phyloP scores from a whole-genome alignment of 768 basidiomycete species.

The Amanita brunnescens region DNA sequence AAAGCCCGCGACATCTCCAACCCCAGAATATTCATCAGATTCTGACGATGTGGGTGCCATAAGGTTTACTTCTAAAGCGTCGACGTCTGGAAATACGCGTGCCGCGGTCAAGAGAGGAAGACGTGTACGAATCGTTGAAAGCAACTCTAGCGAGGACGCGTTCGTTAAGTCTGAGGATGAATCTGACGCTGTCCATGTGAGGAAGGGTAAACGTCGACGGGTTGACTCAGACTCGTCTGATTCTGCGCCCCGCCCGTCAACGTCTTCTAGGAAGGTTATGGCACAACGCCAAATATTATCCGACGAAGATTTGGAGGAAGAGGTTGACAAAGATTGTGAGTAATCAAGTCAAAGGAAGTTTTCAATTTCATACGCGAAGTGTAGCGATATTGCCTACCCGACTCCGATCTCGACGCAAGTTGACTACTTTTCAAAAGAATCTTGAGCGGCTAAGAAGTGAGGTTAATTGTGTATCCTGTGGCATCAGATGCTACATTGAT shows the following conservation, averaged over 20 bases:
- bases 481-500: neutral
- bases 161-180: neutral
- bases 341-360: constrained; percentile 5
- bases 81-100: neutral
- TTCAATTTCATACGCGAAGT: neutral
- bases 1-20: neutral
- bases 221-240: constrained; percentile 1
- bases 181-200: constrained; percentile 13
- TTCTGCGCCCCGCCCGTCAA: constrained; percentile 12
- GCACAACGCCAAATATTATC: constrained; percentile 26
- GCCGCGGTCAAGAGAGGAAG: neutral
- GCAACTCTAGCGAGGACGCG: neutral
- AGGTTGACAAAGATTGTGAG: constrained; percentile 53
- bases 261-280: constrained; percentile 22
- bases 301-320: constrained; percentile 31
- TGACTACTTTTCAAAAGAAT: constrained; percentile 51
- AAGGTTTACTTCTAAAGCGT: neutral
- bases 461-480: neutral
- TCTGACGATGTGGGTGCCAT: constrained; percentile 2
- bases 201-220: constrained; percentile 26
- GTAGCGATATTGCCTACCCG: constrained; percentile 58
- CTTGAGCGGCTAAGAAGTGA: constrained; percentile 63
- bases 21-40: neutral
- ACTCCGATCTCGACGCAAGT: constrained; percentile 51
- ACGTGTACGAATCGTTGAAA: neutral